Base-by-base conservation (phyloP, 2,329 filamentous ascomycete genomes). In the Claviceps sp. region DNA sequence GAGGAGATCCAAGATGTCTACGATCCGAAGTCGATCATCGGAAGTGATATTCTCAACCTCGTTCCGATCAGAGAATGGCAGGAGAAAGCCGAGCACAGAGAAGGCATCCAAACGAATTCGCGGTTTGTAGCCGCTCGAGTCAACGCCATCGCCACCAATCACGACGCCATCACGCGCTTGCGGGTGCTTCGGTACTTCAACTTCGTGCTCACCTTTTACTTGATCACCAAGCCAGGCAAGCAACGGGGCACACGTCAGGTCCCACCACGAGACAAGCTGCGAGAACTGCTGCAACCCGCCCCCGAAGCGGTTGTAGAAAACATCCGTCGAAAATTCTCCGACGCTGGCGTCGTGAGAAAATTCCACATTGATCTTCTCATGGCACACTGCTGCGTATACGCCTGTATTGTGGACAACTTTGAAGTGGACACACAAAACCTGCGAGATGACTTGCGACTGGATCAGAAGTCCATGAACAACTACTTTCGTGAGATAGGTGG, bases 401-500 rank as follows among this genome's bases (percentile, higher is more conserved):
- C 83, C 30, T 77, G 85, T 63, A 79, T 87, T 55, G 71, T 89
- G 18, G 85, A 89, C 60, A 81, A 84, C 62, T 88, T 81, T 62
- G 80, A 83, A 62, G 81, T 87, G 52, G 82, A 90, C 60, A 82
- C 82, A 6, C 77, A 76, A 56, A 76, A 84, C 57, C 68, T 94
- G 57, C 77, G 81, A 50, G 79, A 85, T 55, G 88, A 93, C 62
- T 67, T 93, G 54, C 77, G 78, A 62, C 61, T 90, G 53, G 85
- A 89, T 58, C 79, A 83, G 65, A 84, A 79, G 67, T 73, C 80
- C 62, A 81, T 91, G 60, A 76, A 73, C 50, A 76, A 81, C 62
- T 90, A 88, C 65, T 90, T 86, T 65, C 69, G 72, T 47, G 87
- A 91, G 65, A 82, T 93, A 57, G 88, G 88, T 22, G 86, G 83